Base-by-base conservation (phyloP, 768 basidiomycete species). In the Suillus americanus region DNA sequence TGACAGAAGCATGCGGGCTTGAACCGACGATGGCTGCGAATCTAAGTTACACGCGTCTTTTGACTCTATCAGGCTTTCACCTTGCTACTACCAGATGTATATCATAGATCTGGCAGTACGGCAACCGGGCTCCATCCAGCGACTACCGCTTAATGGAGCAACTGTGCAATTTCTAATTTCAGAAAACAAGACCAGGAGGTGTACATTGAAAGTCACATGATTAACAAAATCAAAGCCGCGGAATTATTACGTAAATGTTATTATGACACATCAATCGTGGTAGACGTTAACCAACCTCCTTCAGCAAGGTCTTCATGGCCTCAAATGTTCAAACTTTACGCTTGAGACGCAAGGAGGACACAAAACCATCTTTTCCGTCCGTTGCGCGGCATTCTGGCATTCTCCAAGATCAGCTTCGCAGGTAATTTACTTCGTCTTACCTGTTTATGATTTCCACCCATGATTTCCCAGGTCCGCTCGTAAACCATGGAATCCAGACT, bases 401-500 rank as follows among this genome's bases (percentile, higher is more conserved):
- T 59, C 80, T 94, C 30, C 91, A 94, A 75, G 92, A 94, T 69
- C 89, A 90, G 71, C 82, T 92, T 64, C 85, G 91, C 66, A 86
- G 89, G 90, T 88, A 60, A 64, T 76, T 48, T n/a, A 62, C 45
- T 57, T 64, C 28, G 13, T 43, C 59, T 35, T 45, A 61, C 3
- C 30, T 18, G 38, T 64, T 59, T 53, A 59, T 62, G 30, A 61
- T 41, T 57, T 63, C 70, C 67, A 67, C 60, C 61, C 25, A 53
- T 37, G 25, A 38, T 41, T 20, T 30, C 18, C 6, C 61, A 20
- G 90, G 73, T 77, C 90, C 41, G 86, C 89, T 68, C 85, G 86
- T 56, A 85, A 86, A 43, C 94, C 94, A 83, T 94, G 93, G 89
- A 85, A 85, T 59, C 97, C 97, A 55, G 85, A 87, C 66, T 90